A percentile compares a stretch with the other conserved stretches of the same genome.
Conservation (phyloP, 169 alveolate genomes). For the Eimeria necatrix region DNA sequence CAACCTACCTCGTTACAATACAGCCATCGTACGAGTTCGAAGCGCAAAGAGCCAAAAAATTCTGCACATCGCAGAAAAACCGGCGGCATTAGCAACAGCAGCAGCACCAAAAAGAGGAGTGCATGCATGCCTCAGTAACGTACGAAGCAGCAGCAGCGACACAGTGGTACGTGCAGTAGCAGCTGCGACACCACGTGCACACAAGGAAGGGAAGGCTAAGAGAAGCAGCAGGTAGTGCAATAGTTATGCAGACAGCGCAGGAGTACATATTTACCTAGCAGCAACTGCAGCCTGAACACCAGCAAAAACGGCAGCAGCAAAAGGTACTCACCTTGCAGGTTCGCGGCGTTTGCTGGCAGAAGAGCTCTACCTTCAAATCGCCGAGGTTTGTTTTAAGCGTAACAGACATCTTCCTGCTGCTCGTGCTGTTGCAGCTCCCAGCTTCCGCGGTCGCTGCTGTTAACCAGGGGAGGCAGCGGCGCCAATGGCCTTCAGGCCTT, state of each 20-base stretch:
- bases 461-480: neutral
- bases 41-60: conserved; percentile 89
- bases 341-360: conserved; percentile 90
- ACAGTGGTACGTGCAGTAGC: neutral
- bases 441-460: conserved; percentile 7
- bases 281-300: neutral
- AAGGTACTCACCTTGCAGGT: conserved; percentile 87
- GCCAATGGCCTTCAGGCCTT: neutral
- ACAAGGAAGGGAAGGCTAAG: neutral
- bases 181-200: neutral
- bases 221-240: neutral
- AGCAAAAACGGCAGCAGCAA: neutral
- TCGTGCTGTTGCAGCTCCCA: neutral
- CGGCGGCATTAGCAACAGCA: conserved; percentile 22
- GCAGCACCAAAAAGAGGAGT: neutral
- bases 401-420: conserved; percentile 85
- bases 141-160: neutral
- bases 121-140: too few relatives aligned
- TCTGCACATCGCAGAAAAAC: conserved; percentile 78
- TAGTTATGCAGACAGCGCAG: neutral
- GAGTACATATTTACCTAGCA: neutral
- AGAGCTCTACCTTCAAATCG: conserved; percentile 89
- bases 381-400: conserved; percentile 90
- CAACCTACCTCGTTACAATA: conserved; percentile 85
- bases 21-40: conserved; percentile 87